Conservation (phyloP, 805 yeast genomes). For the Hanseniaspora valbyensis region DNA sequence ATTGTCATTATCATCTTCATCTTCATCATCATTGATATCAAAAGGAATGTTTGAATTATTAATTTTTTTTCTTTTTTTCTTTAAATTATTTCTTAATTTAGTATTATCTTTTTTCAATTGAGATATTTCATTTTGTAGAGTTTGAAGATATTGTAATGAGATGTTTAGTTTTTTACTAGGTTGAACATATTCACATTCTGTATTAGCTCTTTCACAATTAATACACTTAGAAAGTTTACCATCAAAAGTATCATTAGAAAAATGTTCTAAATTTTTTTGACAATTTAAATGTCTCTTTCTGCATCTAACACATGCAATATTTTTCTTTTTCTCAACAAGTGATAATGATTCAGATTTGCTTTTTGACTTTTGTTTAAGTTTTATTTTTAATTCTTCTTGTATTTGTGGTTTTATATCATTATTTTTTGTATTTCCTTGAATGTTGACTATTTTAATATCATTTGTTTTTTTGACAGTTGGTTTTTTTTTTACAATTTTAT, state of each 20-base stretch:
- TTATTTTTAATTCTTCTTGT: not conserved
- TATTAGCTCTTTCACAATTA: slow-evolving; percentile 45
- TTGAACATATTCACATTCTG: slow-evolving; percentile 59
- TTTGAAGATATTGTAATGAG: slow-evolving; percentile 56
- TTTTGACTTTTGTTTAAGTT: not conserved
- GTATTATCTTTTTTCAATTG: slow-evolving; percentile 57
- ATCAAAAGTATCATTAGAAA: not conserved
- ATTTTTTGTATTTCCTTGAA: not conserved
- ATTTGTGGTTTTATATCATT: not conserved
- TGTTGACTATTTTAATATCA: not conserved
- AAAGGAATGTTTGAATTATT: not conserved
- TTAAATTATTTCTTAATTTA: slow-evolving; percentile 33
- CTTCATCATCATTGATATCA: not conserved
- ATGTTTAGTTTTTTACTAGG: slow-evolving; percentile 64
- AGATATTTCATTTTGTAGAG: slow-evolving; percentile 57
- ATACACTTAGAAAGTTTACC: slow-evolving; percentile 34
- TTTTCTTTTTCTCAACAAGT: slow-evolving; percentile 19
- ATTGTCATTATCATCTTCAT: slow-evolving; percentile 1
- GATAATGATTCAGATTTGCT: not conserved
- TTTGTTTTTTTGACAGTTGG: not conserved
- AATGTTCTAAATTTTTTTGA: slow-evolving; percentile 4
- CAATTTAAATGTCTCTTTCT: slow-evolving; percentile 64
- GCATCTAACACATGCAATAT: slow-evolving; percentile 48
- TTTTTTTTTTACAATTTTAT: not conserved
- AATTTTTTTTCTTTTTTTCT: not conserved